Evolutionary conservation across 1,284 basidiomycete species (phyloP), one percentile per base, ranked within the genome.

Genomic region (Wallemia mellicola): DNA sequence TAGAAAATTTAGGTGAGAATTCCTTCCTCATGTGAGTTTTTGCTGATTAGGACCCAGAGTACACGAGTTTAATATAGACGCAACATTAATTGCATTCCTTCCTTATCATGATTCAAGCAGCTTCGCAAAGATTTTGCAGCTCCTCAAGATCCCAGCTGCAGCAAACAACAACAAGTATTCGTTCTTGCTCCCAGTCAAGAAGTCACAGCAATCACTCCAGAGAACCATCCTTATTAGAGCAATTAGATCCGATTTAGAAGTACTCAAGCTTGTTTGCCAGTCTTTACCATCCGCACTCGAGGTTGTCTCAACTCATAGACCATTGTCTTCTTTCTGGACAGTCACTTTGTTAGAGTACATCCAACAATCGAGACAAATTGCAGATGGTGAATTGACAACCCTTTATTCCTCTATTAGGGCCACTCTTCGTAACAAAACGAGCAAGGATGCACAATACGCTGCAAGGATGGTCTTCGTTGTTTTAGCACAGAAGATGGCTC

Each of bases 91-190:
- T 15, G 74, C 87, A 22, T 96, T 96, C 70, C 71, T 96, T 27
- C 94, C 94, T 0, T 96, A 92, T 68, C 88, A 96, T 67, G 86
- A 89, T 64, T 87, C 92, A 1, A 81, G 84, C 0, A 89, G 96
- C 68, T 98, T 98, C 69, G 78, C 83, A 7, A 91, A 92, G 67
- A 86, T 96, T 76, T 74, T 94, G 48, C 81, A 83, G 2, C 89
- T 95, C 65, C 72, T 88, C 61, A 79, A 83, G 63, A 75, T 94
- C 59, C 74, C 69, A n/a, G 65, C 65, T 15, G 62, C 66, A 17
- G 69, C 66, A 48, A 66, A 63, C 19, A 71, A 67, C 65, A 62
- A 24, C 27, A 30, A 58, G 48, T 59, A 66, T 60, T 68, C 67
- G 24, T 68, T 87, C 65, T 74, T 94, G 38, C 70, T 79, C 1